Percentiles rank a stretch among this genome's conserved stretches.
These are phyloP conservation scores for Pichia nanzhaoensis DNA, from an alignment of 805 yeast genomes.

Conservation along the genomic window DNA sequence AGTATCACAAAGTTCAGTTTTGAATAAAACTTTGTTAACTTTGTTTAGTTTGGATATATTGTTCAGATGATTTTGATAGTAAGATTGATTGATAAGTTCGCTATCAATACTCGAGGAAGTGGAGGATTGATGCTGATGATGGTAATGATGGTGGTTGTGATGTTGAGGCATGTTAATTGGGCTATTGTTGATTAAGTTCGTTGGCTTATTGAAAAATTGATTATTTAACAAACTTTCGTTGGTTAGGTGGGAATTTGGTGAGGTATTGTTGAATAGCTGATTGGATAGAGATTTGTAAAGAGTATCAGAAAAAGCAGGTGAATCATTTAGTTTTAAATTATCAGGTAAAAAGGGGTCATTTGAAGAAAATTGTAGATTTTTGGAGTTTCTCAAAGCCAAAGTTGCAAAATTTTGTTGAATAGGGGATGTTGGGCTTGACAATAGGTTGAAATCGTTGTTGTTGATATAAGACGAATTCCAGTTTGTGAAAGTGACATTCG, in stretches of 20 bases:
- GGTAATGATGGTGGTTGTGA: background rate
- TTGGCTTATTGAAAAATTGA: constrained; percentile 4
- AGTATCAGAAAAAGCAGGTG: background rate
- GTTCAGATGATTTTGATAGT: background rate
- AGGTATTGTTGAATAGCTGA: background rate
- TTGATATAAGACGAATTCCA: constrained; percentile 10
- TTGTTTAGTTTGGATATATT: background rate
- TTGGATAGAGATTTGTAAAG: background rate
- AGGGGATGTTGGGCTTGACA: constrained; percentile 22
- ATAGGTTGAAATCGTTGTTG: constrained; percentile 14
- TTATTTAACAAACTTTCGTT: constrained; percentile 5
- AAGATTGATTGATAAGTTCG: constrained; percentile 1
- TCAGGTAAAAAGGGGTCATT: constrained; percentile 9
- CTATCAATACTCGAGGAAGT: constrained; percentile 1
- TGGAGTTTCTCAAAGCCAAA: constrained; percentile 1
- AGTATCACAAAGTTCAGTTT: constrained; percentile 84
- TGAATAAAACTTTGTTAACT: constrained; percentile 44
- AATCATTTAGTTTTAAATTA: background rate
- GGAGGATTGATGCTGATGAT: constrained; percentile 1
- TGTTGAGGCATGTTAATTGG: background rate
- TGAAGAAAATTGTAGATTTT: background rate
- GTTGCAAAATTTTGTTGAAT: constrained; percentile 3
- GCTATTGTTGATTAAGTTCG: background rate
- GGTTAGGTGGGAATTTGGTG: background rate
- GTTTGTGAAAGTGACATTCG: background rate